Evolutionary conservation across 192 early-diverging fungal species (phyloP), one percentile per base, ranked within the genome.

Genomic region (Coemansia sp.): DNA sequence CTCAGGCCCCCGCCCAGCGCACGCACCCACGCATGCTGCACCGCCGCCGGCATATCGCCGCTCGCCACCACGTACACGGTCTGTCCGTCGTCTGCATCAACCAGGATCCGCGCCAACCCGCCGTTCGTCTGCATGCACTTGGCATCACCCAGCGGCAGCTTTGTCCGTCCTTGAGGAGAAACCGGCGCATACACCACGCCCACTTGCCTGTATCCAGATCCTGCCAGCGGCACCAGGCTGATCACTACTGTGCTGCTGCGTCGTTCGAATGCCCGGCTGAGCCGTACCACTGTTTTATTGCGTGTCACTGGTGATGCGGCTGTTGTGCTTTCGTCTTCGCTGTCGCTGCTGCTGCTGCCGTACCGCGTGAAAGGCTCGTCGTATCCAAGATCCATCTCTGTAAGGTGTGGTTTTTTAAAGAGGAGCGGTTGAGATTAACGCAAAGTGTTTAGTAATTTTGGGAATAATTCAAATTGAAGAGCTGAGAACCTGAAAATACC

Each of bases 281-380:
- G 38, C 3, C 76, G 76, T 13, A 79, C 67, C 4, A 72, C 67
- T 25, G 64, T 68, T 27, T 28, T n/a, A n/a, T n/a, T 25, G 28
- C 52, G 67, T 22, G 50, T 50, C 6, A 45, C 13, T 33, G 65
- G 48, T 3, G 54, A 13, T 7, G 48, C 25, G 10, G 30, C 6
- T 2, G 34, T 28, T n/a, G 50, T 0, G 20, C 14, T 8, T 9
- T 79, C 77, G 41, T 61, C 61, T 28, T 80, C 77, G 71, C 77
- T 80, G 57, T 70, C 71, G 61, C 67, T 72, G 33, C 57, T 59
- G n/a, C n/a, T n/a, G 70, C 57, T 59, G 64, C 74, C 77, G 71
- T 74, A 74, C 40, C 77, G 67, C 44, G 61, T 62, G 28, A 53
- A 15, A 2, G 71, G 77, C 14, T 65, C 71, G 17, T 59, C 54